Evolutionary conservation across 345 rosid species (phyloP), one percentile per base, ranked within the genome.

Genomic region (Anastatica hierochuntica): DNA sequence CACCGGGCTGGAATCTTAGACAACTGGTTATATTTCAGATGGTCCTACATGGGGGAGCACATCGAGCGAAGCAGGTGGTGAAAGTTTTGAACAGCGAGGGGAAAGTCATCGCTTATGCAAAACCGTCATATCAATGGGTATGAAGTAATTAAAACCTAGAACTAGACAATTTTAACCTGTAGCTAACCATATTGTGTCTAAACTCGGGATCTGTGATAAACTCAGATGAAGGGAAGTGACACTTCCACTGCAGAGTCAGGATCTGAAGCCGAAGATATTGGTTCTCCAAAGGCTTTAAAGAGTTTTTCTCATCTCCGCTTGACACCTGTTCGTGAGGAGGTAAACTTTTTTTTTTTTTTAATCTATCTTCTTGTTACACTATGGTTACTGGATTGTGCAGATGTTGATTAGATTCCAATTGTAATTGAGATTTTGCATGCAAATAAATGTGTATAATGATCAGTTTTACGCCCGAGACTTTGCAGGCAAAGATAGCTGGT

Each of bases 211-310:
- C 14, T 27, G 4, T 56, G 15, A 27, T 49, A 14, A 74, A 58
- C 68, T 56, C 79, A 83, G 90, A 64, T 94, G 24, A 94, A 75
- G 67, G 95, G 99, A 20, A 88, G 97, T 60, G 99, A 94, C 75
- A 83, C 99, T 44, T 94, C 99, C 36, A 85, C 99, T 19, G 97
- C 97, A 8, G 99, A 94, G 72, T 94, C 99, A 17, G 99, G 99
- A 57, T 94, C 99, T 47, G 99, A 94, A 64, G 95, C 97, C 26
- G 99, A 94, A 74, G 97, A 94, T 49, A 77, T 88, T 24, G 68
- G 81, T 17, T 94, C 99, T 36, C 99, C 99, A 10, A 94, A 88
- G 64, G 97, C 99, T 66, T 61, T 75, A 61, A 88, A 73, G 77
- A 83, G 78, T 67, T 94, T 69, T 67, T 75, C 99, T 17, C 89